Percentiles rank a stretch among this genome's conserved stretches.
These are phyloP conservation scores for Phytopythium ostracodes DNA, from an alignment of 352 stramenopile species.

Conservation along the genomic window DNA sequence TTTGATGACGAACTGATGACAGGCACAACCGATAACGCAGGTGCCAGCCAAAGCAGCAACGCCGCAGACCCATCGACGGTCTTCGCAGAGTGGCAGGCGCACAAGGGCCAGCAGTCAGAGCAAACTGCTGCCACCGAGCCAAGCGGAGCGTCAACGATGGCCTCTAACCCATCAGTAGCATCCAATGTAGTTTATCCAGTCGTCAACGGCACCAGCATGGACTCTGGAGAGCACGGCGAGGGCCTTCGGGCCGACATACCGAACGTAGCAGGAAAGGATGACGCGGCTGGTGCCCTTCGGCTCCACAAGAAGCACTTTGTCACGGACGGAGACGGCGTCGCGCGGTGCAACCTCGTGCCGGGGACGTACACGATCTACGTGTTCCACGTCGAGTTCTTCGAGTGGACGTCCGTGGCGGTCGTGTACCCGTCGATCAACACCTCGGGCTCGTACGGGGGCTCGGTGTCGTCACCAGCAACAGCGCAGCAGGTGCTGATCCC, in stretches of 20 bases:
- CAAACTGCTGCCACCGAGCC: background rate
- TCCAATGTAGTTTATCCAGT: background rate
- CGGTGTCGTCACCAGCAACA: slow-evolving; percentile 16
- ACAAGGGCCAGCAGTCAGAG: slow-evolving; percentile 8
- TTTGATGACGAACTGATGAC: slow-evolving; percentile 12
- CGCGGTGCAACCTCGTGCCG: slow-evolving; percentile 35
- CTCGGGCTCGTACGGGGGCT: slow-evolving; percentile 31
- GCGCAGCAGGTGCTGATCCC: slow-evolving; percentile 55
- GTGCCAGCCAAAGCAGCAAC: background rate
- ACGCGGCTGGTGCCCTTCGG: background rate
- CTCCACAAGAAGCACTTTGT: slow-evolving; percentile 22
- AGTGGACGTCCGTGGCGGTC: slow-evolving; percentile 59
- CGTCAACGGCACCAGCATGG: slow-evolving; percentile 5
- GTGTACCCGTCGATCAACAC: slow-evolving; percentile 48
- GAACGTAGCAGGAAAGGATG: background rate
- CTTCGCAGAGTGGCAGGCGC: slow-evolving; percentile 6
- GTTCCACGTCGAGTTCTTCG: slow-evolving; percentile 67
- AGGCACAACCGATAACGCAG: background rate
- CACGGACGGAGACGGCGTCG: slow-evolving; percentile 32
- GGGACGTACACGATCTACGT: slow-evolving; percentile 70
- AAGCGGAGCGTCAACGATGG: slow-evolving; percentile 1
- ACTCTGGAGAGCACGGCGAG: background rate
- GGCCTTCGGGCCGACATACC: background rate
- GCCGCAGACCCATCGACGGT: background rate
- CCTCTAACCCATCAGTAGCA: background rate